Base-by-base conservation (phyloP, 768 basidiomycete species). In the Megacollybia marginata region DNA sequence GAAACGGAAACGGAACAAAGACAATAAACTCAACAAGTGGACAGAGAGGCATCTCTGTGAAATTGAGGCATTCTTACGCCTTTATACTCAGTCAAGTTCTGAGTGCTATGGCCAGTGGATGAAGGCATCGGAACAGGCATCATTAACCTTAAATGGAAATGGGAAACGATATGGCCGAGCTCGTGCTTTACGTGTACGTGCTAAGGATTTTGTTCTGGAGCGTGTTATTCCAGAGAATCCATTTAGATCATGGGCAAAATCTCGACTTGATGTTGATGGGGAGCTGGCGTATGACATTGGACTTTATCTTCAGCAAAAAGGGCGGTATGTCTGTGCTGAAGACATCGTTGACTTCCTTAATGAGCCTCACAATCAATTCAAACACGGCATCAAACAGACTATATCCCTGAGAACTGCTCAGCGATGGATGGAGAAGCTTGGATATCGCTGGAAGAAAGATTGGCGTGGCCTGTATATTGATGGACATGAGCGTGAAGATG, bases 401-500 rank as follows among this genome's bases (percentile, higher is more conserved):
- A 53, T 63, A 28, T 56, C 54, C 12, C 49, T 61, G 5, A 23
- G 49, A 10, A 67, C 60, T 0, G 65, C 65, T 3, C 34, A 52
- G 28, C 15, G 35, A 1, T 66, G 65, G 62, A 58, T 67, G 45
- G 20, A n/a, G 6, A 28, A 28, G 16, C 44, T 47, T 9, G 38
- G 51, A 15, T 46, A 45, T 53, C 48, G 36, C 9, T 33, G 40
- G 43, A 52, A 18, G 12, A 52, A 54, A 20, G 48, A n/a, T 1
- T 49, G 46, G 1, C 48, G 35, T 3, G 60, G 61, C 3, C 52
- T 54, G 32, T 65, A 51, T 49, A 47, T 56, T 13, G 65, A 66
- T 55, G 65, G 65, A 8, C 55, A 66, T 46, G 60, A 65, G 44
- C 55, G 57, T 1, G 48, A 50, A 2, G 63, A 67, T 51, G 60